A percentile compares a stretch with the other conserved stretches of the same genome.
phyloP scores from a whole-genome alignment of 257 asterid species.

The Galeopsis tetrahit region DNA sequence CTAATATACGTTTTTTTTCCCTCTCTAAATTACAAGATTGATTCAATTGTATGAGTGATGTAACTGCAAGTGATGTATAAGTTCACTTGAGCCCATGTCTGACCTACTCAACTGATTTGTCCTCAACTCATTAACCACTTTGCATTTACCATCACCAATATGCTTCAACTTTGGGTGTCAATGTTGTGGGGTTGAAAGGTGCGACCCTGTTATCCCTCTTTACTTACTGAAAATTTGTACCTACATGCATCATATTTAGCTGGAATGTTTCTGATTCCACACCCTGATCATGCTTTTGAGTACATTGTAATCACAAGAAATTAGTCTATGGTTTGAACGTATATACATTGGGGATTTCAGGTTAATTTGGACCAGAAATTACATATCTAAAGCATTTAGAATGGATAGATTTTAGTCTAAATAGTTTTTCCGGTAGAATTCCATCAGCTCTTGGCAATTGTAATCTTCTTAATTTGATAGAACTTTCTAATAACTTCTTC shows the following conservation, averaged over 20 bases:
- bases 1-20: no score
- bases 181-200: slow-evolving; percentile 63
- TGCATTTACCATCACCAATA: not conserved
- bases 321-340: slow-evolving; percentile 52
- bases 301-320: slow-evolving; percentile 51
- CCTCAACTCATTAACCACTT: no score
- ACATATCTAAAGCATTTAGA: slow-evolving; percentile 50
- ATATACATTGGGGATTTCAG: slow-evolving; percentile 58
- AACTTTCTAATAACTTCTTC: slow-evolving; percentile 58
- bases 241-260: slow-evolving; percentile 60
- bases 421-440: slow-evolving; percentile 58
- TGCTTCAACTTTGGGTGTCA: slow-evolving; percentile 30
- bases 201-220: slow-evolving; percentile 59
- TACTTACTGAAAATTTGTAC: slow-evolving; percentile 62
- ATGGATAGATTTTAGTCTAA: slow-evolving; percentile 46
- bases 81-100: no score
- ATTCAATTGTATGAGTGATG: no score
- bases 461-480: slow-evolving; percentile 50
- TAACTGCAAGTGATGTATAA: no score
- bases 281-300: slow-evolving; percentile 86
- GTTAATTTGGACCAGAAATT: slow-evolving; percentile 69
- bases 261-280: slow-evolving; percentile 84
- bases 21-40: no score
- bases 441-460: slow-evolving; percentile 57
- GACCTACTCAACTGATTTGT: no score